Base-by-base conservation (phyloP, 345 rosid genomes). In the Aurinia saxatilis region DNA sequence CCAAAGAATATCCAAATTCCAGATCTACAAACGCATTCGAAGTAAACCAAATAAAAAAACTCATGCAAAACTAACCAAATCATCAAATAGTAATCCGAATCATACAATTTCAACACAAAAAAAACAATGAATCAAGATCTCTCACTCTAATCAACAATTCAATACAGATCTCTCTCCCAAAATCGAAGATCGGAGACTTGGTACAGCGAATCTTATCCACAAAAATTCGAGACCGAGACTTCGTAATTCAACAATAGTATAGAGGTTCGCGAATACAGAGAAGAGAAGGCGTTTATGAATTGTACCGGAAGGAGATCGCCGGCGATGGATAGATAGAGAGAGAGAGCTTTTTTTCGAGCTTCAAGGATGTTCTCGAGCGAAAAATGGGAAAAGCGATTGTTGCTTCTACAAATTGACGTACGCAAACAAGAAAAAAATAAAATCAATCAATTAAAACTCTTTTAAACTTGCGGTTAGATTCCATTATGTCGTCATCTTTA, bases 401-500 rank as follows among this genome's bases (percentile, higher is more conserved):
- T n/a, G 66, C 66, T 71, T 71, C 52, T 71, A 33, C 45, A 9
- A 49, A 70, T 56, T 71, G 70, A 40, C 61, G 75, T 71, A 71
- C 75, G 65, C 75, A 63, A 63, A 48, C 48, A 18, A n/a, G n/a
- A n/a, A n/a, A 48, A 21, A 21, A 21, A 21, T 21, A 21, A 2
- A 21, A 21, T 21, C 25, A 21, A 21, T 21, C n/a, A n/a, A n/a
- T n/a, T n/a, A n/a, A 21, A 21, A 21, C n/a, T n/a, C n/a, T n/a
- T 21, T 55, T 16, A 63, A 57, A 64, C 49, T 57, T 40, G 66
- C 70, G 55, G 55, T 71, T 71, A 8, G 75, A 71, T 71, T 71
- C 75, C 46, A 57, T n/a, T 13, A 71, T 65, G 75, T 64, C 75
- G 77, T 73, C 77, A 73, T 60, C 46, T 73, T 73, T 50, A 73